Conservation (phyloP, 1,139 yeast genomes). For the Entelexis paramagnoliae region DNA sequence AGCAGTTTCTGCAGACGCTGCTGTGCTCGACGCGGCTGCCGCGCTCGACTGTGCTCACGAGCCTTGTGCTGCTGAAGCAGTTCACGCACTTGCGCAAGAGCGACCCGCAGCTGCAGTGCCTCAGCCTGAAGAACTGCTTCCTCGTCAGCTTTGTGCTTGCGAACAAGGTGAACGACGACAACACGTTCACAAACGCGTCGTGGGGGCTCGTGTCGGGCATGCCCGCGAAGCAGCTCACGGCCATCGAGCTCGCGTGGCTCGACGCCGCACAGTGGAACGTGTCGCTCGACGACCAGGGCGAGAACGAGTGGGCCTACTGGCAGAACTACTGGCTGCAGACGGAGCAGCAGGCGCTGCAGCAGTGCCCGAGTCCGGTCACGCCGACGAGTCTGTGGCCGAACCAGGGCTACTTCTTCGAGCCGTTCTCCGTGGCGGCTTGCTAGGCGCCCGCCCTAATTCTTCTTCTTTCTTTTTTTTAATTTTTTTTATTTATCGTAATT, state of each 20-base stretch:
- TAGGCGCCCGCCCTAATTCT: background rate
- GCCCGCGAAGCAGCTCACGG: slow-evolving; percentile 48
- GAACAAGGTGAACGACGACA: slow-evolving; percentile 91
- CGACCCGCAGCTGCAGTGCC: slow-evolving; percentile 23
- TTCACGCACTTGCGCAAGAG: slow-evolving; percentile 14
- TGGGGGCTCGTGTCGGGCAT: slow-evolving; percentile 95
- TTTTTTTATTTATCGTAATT: background rate
- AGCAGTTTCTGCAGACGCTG: slow-evolving; percentile 40
- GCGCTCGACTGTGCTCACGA: slow-evolving; percentile 63
- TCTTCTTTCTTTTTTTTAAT: background rate
- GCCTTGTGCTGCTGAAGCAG: slow-evolving; percentile 58
- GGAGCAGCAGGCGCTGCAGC: slow-evolving; percentile 6
- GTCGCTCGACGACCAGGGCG: slow-evolving; percentile 10
- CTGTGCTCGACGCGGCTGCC: slow-evolving; percentile 86
- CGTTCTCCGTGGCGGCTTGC: slow-evolving; percentile 18
- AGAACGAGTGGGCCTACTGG: slow-evolving; percentile 35
- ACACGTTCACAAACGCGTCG: slow-evolving; percentile 86
- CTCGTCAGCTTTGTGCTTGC: slow-evolving; percentile 52
- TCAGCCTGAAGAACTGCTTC: slow-evolving; percentile 2
- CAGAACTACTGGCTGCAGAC: slow-evolving; percentile 29
- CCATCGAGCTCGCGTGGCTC: slow-evolving; percentile 68
- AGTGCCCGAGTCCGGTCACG: slow-evolving; percentile 12
- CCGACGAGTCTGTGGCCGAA: slow-evolving; percentile 7
- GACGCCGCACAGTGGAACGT: slow-evolving; percentile 16
- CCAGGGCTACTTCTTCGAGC: slow-evolving; percentile 10